Percentiles rank a stretch among this genome's conserved stretches.
phyloP scores from a whole-genome alignment of 768 basidiomycete genomes.

The Serpula lacrymans region DNA sequence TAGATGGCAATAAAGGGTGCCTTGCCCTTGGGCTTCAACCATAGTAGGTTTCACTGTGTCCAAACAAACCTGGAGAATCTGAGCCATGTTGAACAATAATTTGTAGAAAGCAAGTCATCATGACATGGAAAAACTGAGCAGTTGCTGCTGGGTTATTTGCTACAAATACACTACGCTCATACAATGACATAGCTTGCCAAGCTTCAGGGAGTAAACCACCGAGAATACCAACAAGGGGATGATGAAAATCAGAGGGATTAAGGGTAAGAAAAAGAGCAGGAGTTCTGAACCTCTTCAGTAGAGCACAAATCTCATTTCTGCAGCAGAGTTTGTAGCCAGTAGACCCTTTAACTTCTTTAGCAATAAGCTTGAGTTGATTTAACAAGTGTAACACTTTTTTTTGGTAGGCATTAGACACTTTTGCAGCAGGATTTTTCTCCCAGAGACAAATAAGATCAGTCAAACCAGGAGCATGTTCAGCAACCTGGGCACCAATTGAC shows the following conservation, averaged over 20 bases:
- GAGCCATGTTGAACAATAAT: slow-evolving; percentile 3
- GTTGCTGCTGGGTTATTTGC: slow-evolving; percentile 19
- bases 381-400: slow-evolving; percentile 1
- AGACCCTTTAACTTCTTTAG: slow-evolving; percentile 14
- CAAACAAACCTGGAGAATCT: slow-evolving; percentile 25
- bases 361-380: slow-evolving; percentile 17
- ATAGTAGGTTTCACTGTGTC: slow-evolving; percentile 22
- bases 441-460: too few relatives aligned
- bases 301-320: slow-evolving; percentile 16
- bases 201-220: slow-evolving; percentile 1
- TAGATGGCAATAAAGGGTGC: slow-evolving; percentile 30
- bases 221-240: slow-evolving; percentile 11
- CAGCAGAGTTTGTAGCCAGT: slow-evolving; percentile 14
- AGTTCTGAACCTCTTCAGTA: slow-evolving; percentile 11
- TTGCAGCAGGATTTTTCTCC: not conserved
- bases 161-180: slow-evolving; percentile 5
- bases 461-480: too few relatives aligned
- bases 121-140: slow-evolving; percentile 19
- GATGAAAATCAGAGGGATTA: slow-evolving; percentile 17
- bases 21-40: slow-evolving; percentile 25
- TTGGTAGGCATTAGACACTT: not conserved
- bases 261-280: slow-evolving; percentile 20
- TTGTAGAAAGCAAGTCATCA: slow-evolving; percentile 15
- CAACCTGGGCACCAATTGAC: too few relatives aligned
- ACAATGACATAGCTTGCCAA: not conserved